These are phyloP conservation scores for Colletotrichum camelliae DNA, from an alignment of 2,329 filamentous ascomycete species.

Conservation along the genomic window DNA sequence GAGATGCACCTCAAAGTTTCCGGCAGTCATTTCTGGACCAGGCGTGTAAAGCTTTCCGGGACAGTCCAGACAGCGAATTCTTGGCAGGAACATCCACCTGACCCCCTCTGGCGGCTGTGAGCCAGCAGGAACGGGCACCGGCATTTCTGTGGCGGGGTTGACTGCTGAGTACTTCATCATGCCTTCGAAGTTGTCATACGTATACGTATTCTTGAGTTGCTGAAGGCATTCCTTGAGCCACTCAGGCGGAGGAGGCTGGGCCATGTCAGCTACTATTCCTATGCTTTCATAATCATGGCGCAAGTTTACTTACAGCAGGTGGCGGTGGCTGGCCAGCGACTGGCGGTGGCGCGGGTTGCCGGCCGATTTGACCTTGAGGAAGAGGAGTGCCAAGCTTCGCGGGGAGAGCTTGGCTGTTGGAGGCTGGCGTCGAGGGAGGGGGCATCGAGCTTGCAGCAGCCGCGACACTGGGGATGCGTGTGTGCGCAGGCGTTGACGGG, in stretches of 20 bases:
- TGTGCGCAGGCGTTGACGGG: conserved; percentile 32
- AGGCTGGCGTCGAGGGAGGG: conserved; percentile 42
- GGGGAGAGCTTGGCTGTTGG: conserved; percentile 16
- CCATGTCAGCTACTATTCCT: background rate
- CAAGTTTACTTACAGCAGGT: conserved; percentile 61
- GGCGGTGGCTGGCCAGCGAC: conserved; percentile 60
- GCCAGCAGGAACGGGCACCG: conserved; percentile 57
- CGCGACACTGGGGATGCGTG: conserved; percentile 35
- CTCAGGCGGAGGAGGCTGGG: conserved; percentile 79
- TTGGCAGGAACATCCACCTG: conserved; percentile 83
- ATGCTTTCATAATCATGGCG: background rate
- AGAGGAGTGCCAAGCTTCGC: conserved; percentile 31
- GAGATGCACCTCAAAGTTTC: conserved; percentile 92
- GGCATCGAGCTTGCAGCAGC: conserved; percentile 36
- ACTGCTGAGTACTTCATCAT: conserved; percentile 90
- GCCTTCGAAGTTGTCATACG: conserved; percentile 84
- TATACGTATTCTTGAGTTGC: conserved; percentile 73
- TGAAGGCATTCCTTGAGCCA: conserved; percentile 83
- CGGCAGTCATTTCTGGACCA: conserved; percentile 81
- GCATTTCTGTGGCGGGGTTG: conserved; percentile 72
- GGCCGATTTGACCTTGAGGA: conserved; percentile 64
- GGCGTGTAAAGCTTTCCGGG: conserved; percentile 94
- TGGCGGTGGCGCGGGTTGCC: conserved; percentile 70
- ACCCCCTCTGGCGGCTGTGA: conserved; percentile 65
- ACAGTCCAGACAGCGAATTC: conserved; percentile 92